Conservation (phyloP, 2,329 filamentous ascomycete species). For the Cyclaneusma minus region DNA sequence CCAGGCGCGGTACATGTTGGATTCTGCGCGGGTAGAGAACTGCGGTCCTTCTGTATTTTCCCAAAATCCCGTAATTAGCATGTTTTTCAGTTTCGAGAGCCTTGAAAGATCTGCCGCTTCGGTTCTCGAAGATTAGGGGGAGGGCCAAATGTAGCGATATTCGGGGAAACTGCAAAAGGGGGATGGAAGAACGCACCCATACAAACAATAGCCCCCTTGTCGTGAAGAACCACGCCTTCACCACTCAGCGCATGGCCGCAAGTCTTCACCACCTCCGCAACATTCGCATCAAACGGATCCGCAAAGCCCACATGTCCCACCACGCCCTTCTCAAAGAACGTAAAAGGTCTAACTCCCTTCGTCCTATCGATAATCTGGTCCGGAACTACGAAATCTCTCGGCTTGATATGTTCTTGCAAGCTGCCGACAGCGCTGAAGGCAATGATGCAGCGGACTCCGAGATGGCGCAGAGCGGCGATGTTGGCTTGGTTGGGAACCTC, state of each 20-base stretch:
- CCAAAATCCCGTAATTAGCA: neutral
- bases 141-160: conserved; percentile 1
- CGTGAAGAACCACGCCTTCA: conserved; percentile 72
- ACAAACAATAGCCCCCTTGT: conserved; percentile 72
- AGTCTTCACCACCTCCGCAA: conserved; percentile 55
- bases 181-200: conserved; percentile 51
- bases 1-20: conserved; percentile 86
- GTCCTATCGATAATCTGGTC: conserved; percentile 97
- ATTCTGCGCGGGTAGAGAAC: conserved; percentile 92
- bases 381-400: conserved; percentile 90
- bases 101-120: neutral
- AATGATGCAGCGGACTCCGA: conserved; percentile 83
- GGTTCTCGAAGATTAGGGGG: no score
- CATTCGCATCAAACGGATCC: conserved; percentile 74
- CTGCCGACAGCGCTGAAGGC: conserved; percentile 92
- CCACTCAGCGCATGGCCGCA: conserved; percentile 67
- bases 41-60: conserved; percentile 71
- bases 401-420: conserved; percentile 81
- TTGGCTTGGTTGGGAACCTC: conserved; percentile 93
- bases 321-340: conserved; percentile 85
- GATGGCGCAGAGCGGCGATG: conserved; percentile 84
- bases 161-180: conserved; percentile 1
- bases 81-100: conserved; percentile 3
- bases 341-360: conserved; percentile 78
- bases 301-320: conserved; percentile 93